These are phyloP conservation scores for Metarhizium guizhouense DNA, from an alignment of 2,329 filamentous ascomycete species.

Conservation along the genomic window DNA sequence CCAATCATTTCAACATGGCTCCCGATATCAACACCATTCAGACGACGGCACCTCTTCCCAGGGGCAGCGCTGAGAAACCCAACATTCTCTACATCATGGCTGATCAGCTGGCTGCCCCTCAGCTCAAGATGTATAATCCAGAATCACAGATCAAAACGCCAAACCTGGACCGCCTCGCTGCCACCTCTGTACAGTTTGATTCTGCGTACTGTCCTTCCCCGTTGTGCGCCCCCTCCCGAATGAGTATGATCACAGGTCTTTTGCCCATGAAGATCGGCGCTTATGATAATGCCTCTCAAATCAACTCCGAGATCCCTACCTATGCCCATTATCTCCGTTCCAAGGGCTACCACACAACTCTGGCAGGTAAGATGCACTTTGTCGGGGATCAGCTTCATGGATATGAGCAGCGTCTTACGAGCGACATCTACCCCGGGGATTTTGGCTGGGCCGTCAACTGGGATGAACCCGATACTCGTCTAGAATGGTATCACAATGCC, in stretches of 20 bases:
- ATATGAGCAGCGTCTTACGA: slow-evolving; percentile 87
- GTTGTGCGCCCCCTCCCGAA: slow-evolving; percentile 83
- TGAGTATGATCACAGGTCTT: slow-evolving; percentile 89
- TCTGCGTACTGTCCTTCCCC: slow-evolving; percentile 92
- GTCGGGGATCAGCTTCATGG: slow-evolving; percentile 91
- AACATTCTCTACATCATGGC: slow-evolving; percentile 79
- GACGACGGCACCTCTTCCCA: slow-evolving; percentile 34
- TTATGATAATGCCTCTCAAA: slow-evolving; percentile 83
- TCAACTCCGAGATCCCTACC: slow-evolving; percentile 76
- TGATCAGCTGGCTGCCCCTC: slow-evolving; percentile 83
- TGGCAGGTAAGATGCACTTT: slow-evolving; percentile 97
- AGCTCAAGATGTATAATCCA: slow-evolving; percentile 86
- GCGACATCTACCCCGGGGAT: slow-evolving; percentile 90
- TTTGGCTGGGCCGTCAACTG: slow-evolving; percentile 94
- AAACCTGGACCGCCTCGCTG: slow-evolving; percentile 75
- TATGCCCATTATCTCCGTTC: slow-evolving; percentile 86
- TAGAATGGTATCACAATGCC: slow-evolving; percentile 96
- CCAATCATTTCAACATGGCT: slow-evolving; percentile 43
- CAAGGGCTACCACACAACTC: slow-evolving; percentile 78
- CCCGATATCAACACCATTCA: slow-evolving; percentile 68
- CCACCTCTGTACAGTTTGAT: slow-evolving; percentile 79
- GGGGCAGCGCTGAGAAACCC: slow-evolving; percentile 22
- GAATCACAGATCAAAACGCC: slow-evolving; percentile 87
- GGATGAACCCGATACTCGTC: slow-evolving; percentile 77
- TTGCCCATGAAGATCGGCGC: slow-evolving; percentile 86